Conservation (phyloP, 768 basidiomycete species). For the Kwoniella sp. region DNA sequence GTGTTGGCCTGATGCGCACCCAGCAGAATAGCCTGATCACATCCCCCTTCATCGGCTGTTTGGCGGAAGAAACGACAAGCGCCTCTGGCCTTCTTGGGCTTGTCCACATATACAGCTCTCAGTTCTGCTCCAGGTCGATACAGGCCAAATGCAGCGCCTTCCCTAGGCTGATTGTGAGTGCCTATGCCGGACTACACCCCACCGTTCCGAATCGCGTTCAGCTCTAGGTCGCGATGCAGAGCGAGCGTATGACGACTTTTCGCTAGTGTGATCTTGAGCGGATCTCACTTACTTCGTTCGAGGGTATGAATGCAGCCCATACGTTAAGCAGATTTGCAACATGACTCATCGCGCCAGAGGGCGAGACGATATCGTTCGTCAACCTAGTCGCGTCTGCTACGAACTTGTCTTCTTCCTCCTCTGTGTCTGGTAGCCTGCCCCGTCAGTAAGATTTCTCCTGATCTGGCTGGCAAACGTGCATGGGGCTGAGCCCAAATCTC, state of each 20-base stretch:
- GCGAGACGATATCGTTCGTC: constrained; percentile 44
- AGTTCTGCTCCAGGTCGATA: constrained; percentile 53
- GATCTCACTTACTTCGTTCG: constrained; percentile 29
- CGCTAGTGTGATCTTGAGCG: too few species aligned
- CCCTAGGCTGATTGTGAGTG: constrained; percentile 26
- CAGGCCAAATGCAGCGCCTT: constrained; percentile 45
- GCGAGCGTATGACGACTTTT: too few species aligned
- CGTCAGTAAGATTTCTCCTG: too few species aligned
- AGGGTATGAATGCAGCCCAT: constrained; percentile 51
- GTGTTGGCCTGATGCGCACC: constrained; percentile 37
- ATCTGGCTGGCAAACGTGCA: too few species aligned
- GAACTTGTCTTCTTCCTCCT: constrained; percentile 44
- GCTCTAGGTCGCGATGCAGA: too few species aligned
- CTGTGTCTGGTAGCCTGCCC: constrained; percentile 31
- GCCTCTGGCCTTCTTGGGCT: constrained; percentile 39
- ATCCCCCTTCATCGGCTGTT: constrained; percentile 36
- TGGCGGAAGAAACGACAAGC: constrained; percentile 47
- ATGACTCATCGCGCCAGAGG: constrained; percentile 44
- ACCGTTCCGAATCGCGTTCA: too few species aligned
- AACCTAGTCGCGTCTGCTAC: constrained; percentile 43
- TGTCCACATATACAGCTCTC: constrained; percentile 46
- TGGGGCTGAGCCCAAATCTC: too few species aligned
- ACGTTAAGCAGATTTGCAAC: constrained; percentile 49
- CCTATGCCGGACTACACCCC: constrained; percentile 54
- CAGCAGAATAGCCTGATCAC: constrained; percentile 52